These are phyloP conservation scores for Fusarium piperis DNA, from an alignment of 2,329 filamentous ascomycete species.

Conservation along the genomic window DNA sequence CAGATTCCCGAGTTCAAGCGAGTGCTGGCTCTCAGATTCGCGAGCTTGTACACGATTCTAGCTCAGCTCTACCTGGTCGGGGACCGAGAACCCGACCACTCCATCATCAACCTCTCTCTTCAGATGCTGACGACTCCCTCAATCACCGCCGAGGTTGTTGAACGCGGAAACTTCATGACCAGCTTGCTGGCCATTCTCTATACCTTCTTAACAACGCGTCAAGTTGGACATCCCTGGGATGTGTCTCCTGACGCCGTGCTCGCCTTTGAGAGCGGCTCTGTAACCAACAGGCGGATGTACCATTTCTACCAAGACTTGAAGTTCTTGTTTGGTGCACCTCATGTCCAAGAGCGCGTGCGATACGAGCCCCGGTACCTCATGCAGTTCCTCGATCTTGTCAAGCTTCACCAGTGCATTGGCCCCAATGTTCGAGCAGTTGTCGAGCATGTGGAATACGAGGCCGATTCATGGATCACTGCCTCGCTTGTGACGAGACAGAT, in stretches of 20 bases:
- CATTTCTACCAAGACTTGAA: conserved; percentile 97
- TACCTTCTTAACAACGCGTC: conserved; percentile 93
- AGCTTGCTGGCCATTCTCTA: conserved; percentile 96
- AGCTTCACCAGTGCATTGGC: conserved; percentile 96
- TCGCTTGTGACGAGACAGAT: conserved; percentile 95
- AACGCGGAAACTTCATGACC: conserved; percentile 94
- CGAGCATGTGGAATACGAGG: conserved; percentile 98
- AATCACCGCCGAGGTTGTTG: conserved; percentile 94
- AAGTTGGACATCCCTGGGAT: conserved; percentile 93
- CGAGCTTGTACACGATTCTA: conserved; percentile 91
- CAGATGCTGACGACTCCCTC: conserved; percentile 97
- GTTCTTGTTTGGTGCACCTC: conserved; percentile 87
- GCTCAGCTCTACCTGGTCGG: conserved; percentile 96
- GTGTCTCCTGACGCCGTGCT: conserved; percentile 87
- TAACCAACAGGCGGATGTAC: conserved; percentile 94
- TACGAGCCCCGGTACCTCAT: conserved; percentile 87
- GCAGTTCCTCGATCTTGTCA: conserved; percentile 95
- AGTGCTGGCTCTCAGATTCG: conserved; percentile 90
- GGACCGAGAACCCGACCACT: conserved; percentile 95
- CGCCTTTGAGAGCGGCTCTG: conserved; percentile 92
- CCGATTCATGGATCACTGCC: conserved; percentile 96
- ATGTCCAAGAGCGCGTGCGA: conserved; percentile 86
- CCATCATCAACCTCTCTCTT: conserved; percentile 95
- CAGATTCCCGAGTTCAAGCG: conserved; percentile 97
- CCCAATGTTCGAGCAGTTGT: conserved; percentile 90